These are phyloP conservation scores for Leucocoprinus leucothites DNA, from an alignment of 768 basidiomycete genomes.

Conservation along the genomic window DNA sequence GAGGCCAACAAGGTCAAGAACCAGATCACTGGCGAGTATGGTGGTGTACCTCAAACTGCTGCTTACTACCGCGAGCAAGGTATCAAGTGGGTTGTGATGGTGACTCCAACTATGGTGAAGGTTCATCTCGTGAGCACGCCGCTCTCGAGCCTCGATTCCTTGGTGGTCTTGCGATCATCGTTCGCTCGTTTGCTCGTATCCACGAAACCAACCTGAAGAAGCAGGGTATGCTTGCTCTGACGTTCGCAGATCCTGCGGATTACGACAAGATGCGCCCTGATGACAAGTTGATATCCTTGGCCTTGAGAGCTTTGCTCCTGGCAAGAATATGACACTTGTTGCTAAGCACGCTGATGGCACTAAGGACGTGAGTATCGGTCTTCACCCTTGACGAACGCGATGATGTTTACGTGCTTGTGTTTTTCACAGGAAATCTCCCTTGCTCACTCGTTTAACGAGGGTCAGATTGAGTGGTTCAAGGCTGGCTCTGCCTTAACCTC, in stretches of 20 bases:
- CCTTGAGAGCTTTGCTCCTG: constrained; percentile 84
- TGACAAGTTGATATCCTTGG: constrained; percentile 91
- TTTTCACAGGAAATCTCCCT: constrained; percentile 60
- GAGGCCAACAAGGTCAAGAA: constrained; percentile 97
- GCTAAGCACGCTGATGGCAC: constrained; percentile 82
- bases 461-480: constrained; percentile 98
- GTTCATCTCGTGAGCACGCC: constrained; percentile 97
- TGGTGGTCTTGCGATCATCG: constrained; percentile 93
- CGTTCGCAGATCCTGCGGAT: constrained; percentile 88
- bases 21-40: constrained; percentile 83
- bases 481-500: constrained; percentile 93
- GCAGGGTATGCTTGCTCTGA: constrained; percentile 97
- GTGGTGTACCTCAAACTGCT: constrained; percentile 79
- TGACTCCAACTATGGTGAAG: constrained; percentile 95
- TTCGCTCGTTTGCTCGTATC: constrained; percentile 95
- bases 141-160: constrained; percentile 95
- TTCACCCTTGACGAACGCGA: background rate
- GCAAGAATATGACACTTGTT: constrained; percentile 83
- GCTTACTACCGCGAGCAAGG: constrained; percentile 86
- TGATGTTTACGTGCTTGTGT: constrained; percentile 15
- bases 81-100: constrained; percentile 96
- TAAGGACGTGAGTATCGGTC: constrained; percentile 47
- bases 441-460: constrained; percentile 94
- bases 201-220: constrained; percentile 99
- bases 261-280: constrained; percentile 89